Evolutionary conservation across 495 filamentous ascomycete species (phyloP).

Genomic region (Hypomontagnella submonticulosa): DNA sequence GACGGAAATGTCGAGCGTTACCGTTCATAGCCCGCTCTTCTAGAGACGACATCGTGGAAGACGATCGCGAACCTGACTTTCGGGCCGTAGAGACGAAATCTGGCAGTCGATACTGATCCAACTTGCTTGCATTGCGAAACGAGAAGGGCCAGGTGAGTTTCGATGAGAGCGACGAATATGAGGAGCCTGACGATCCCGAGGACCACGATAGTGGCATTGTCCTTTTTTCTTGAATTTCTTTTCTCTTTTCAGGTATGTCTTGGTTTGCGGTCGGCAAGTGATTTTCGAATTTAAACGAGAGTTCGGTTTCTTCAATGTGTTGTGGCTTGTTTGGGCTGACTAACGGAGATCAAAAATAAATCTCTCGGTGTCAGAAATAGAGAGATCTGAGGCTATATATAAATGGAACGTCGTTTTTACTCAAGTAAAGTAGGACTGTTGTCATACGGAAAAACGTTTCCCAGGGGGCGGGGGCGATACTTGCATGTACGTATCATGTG

Average conservation of each 20-base stretch:
- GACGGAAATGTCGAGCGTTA: background rate
- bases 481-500: too few species aligned
- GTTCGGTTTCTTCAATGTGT: conserved; percentile 4
- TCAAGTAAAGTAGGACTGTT: too few species aligned
- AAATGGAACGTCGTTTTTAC: background rate
- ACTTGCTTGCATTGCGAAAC: conserved; percentile 10
- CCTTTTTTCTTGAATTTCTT: conserved; percentile 1
- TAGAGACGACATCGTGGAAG: conserved; percentile 4
- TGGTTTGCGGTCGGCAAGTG: background rate
- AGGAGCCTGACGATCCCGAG: conserved; percentile 13
- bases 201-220: conserved; percentile 5
- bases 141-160: conserved; percentile 30
- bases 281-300: conserved; percentile 2
- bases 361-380: background rate
- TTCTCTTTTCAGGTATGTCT: background rate
- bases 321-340: background rate
- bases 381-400: conserved; percentile 2
- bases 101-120: conserved; percentile 23
- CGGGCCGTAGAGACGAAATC: conserved; percentile 3
- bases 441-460: background rate
- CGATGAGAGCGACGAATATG: background rate
- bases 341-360: background rate
- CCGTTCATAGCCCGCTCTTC: background rate
- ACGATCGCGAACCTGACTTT: conserved; percentile 10
- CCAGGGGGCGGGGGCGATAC: background rate